phyloP scores from a whole-genome alignment of 2,329 filamentous ascomycete genomes.

The Cyclaneusma minus region DNA sequence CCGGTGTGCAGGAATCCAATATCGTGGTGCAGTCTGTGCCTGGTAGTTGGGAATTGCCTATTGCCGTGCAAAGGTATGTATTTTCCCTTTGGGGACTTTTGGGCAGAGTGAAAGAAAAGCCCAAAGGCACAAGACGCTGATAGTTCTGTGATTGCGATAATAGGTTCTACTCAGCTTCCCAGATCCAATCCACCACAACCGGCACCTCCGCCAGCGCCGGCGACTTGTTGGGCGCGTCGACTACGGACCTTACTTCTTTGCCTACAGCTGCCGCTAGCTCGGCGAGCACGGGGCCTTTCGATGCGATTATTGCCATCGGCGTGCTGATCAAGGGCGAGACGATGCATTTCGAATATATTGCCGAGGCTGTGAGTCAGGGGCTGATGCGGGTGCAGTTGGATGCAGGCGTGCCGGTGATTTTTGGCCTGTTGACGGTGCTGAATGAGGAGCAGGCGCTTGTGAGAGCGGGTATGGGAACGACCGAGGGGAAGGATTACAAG shows the following conservation, averaged over 20 bases:
- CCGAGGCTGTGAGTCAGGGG: slow-evolving; percentile 77
- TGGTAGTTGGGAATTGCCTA: slow-evolving; percentile 86
- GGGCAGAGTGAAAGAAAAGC: slow-evolving; percentile 1
- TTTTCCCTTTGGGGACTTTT: slow-evolving; percentile 12
- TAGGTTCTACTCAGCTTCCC: slow-evolving; percentile 72
- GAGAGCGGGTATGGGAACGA: slow-evolving; percentile 63
- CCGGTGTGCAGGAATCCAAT: slow-evolving; percentile 75
- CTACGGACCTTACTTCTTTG: slow-evolving; percentile 48
- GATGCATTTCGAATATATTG: slow-evolving; percentile 99
- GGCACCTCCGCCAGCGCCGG: slow-evolving; percentile 51
- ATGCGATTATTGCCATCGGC: slow-evolving; percentile 88
- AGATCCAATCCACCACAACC: slow-evolving; percentile 59
- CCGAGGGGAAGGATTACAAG: slow-evolving; percentile 43
- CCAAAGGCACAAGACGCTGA: slow-evolving; percentile 1
- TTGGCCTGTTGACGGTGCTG: slow-evolving; percentile 81
- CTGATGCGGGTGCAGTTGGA: slow-evolving; percentile 93
- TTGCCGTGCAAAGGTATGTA: slow-evolving; percentile 74
- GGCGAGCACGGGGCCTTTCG: slow-evolving; percentile 51
- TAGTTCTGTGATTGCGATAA: too few species aligned
- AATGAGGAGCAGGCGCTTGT: slow-evolving; percentile 76
- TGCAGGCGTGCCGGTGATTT: slow-evolving; percentile 74
- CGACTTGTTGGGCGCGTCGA: slow-evolving; percentile 56
- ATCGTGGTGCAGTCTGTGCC: slow-evolving; percentile 84
- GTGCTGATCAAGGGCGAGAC: slow-evolving; percentile 97
- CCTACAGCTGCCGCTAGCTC: slow-evolving; percentile 22